Evolutionary conservation across 352 stramenopile genomes (phyloP), one percentile per base, ranked within the genome.

Genomic region (Globisporangium orthogonon): DNA sequence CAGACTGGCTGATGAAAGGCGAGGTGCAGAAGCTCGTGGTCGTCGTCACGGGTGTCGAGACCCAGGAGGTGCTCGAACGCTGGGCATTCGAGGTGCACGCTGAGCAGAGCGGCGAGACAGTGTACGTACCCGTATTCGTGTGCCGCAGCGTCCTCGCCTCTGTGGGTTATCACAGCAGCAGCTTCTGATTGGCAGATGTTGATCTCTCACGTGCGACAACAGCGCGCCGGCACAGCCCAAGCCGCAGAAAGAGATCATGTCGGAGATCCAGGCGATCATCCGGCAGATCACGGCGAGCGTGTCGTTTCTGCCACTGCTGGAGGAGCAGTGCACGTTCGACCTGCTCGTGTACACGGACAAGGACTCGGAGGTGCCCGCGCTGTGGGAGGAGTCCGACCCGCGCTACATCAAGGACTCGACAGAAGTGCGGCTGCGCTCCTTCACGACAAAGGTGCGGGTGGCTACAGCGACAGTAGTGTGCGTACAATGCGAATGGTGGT

Each of bases 181-280:
- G 41, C 41, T 37, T 5, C 33, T 37, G 33, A 37, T 9, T 37
- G n/a, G n/a, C 15, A 17, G 23, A 23, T 23, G 23, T 23, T 23
- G 23, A 23, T 23, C 23, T 23, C 23, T 23, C 23, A 17, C n/a
- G n/a, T 11, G 3, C 6, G 30, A 9, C 5, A 43, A 28, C 56
- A 83, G 70, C 47, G 46, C 67, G 43, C 54, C 56, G 37, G 46
- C 67, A 45, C 56, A 60, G 33, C 75, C 63, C 15, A 97, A 97
- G 62, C 64, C 84, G 6, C 67, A 84, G 41, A 97, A 97, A 62
- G 91, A 98, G 58, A 98, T 99, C 70, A 97, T 97, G 77, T 80
- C 91, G 30, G 97, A 99, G 67, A 99, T 99, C 57, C 96, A 99
- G 73, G 95, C 97, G 7, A 98, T 99, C 62, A 99, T 99, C 69